A percentile compares a stretch with the other conserved stretches of the same genome.
Conservation (phyloP, 257 asterid genomes). For the Jacaranda copaia region DNA sequence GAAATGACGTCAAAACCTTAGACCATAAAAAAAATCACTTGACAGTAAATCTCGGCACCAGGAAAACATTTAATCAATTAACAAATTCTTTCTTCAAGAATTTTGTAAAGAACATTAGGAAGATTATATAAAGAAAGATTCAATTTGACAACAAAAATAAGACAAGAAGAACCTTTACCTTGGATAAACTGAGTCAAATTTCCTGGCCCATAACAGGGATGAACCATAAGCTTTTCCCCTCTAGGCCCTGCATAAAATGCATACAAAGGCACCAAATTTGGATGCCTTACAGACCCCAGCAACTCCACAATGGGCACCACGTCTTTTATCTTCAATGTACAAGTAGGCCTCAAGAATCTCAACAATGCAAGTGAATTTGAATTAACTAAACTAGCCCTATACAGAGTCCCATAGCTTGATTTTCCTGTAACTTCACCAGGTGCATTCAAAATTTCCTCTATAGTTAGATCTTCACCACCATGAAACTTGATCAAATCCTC, state of each 20-base stretch:
- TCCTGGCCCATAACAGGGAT: constrained; percentile 65
- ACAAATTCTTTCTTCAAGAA: background rate
- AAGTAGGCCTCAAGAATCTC: constrained; percentile 84
- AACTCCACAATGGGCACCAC: constrained; percentile 61
- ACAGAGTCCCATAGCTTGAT: constrained; percentile 75
- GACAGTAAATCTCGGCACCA: background rate
- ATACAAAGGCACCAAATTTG: constrained; percentile 72
- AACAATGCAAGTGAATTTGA: constrained; percentile 59
- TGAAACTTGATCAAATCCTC: constrained; percentile 65
- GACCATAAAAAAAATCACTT: background rate
- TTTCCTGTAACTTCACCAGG: constrained; percentile 88
- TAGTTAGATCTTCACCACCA: constrained; percentile 66
- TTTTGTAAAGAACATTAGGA: background rate
- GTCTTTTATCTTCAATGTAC: constrained; percentile 68
- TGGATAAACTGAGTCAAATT: constrained; percentile 68
- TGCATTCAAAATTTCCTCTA: constrained; percentile 71
- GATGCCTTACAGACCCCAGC: constrained; percentile 75
- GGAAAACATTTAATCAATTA: background rate
- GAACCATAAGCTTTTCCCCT: constrained; percentile 83
- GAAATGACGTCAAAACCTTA: background rate
- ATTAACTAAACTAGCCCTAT: constrained; percentile 70
- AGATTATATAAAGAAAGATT: background rate
- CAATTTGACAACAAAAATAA: background rate
- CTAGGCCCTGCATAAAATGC: constrained; percentile 82
- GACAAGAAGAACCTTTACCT: constrained; percentile 51